phyloP scores from a whole-genome alignment of 768 basidiomycete genomes.

The Boletales sp. region DNA sequence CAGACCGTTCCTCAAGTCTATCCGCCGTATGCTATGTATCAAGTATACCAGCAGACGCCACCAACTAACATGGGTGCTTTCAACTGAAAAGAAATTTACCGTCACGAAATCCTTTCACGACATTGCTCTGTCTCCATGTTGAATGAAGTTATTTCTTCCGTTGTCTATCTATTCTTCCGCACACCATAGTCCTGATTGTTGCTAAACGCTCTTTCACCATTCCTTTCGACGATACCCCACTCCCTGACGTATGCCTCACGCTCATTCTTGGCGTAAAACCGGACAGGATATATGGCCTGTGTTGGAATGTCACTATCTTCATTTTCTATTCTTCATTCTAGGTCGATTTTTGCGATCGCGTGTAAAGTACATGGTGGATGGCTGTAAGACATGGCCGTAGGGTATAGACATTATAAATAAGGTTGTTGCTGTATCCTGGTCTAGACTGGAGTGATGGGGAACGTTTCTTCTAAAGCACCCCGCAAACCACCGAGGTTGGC shows the following conservation, averaged over 20 bases:
- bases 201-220: conserved; percentile 19
- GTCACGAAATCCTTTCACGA: conserved; percentile 41
- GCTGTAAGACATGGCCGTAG: conserved; percentile 37
- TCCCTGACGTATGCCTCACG: conserved; percentile 16
- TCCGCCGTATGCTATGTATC: conserved; percentile 75
- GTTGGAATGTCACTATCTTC: conserved; percentile 32
- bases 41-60: conserved; percentile 75
- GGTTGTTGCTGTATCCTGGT: conserved; percentile 2
- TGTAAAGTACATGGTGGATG: conserved; percentile 37
- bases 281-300: conserved; percentile 24
- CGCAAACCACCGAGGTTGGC: conserved; percentile 58
- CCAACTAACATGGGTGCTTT: conserved; percentile 74
- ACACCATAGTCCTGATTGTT: conserved; percentile 23
- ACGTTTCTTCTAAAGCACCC: conserved; percentile 54
- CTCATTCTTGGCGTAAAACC: conserved; percentile 23
- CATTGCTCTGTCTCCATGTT: conserved; percentile 30
- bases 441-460: conserved; percentile 46
- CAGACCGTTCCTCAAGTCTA: conserved; percentile 66
- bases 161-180: conserved; percentile 31
- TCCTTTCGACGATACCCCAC: conserved; percentile 31
- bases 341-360: conserved; percentile 33
- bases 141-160: conserved; percentile 32
- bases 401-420: conserved; percentile 28
- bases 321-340: conserved; percentile 29
- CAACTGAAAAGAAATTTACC: conserved; percentile 43